phyloP scores from a whole-genome alignment of 352 stramenopile genomes.

The Albugo laibachii region DNA sequence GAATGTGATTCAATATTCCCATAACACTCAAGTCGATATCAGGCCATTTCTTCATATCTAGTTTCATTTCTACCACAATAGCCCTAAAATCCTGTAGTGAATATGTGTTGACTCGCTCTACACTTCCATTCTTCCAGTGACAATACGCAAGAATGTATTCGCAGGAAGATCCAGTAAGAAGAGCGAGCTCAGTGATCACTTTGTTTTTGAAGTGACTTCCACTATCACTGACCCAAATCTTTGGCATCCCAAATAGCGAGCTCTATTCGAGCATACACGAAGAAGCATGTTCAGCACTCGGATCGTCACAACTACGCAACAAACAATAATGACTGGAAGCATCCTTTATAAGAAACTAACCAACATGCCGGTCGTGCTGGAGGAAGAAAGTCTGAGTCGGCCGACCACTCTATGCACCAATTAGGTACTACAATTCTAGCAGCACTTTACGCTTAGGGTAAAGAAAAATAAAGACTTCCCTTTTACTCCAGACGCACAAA shows the following conservation, averaged over 20 bases:
- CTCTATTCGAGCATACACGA: too few species aligned
- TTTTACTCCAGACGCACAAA: too few species aligned
- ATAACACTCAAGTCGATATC: slow-evolving; percentile 2
- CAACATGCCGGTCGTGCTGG: too few species aligned
- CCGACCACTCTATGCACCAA: too few species aligned
- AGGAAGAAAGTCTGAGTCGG: too few species aligned
- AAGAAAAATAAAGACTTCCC: too few species aligned
- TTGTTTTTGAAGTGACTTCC: slow-evolving; percentile 17
- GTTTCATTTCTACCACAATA: not conserved
- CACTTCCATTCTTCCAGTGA: slow-evolving; percentile 14
- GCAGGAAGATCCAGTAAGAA: not conserved
- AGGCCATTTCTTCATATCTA: not conserved
- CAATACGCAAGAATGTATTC: slow-evolving; percentile 6
- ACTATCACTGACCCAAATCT: slow-evolving; percentile 10
- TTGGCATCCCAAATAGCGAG: slow-evolving; percentile 8
- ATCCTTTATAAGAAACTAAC: too few species aligned
- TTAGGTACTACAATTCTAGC: too few species aligned
- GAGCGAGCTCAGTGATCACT: slow-evolving; percentile 7
- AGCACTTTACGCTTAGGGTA: too few species aligned
- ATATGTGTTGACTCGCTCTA: slow-evolving; percentile 13
- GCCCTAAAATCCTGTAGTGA: slow-evolving; percentile 11
- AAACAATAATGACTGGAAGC: too few species aligned
- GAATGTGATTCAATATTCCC: slow-evolving; percentile 15
- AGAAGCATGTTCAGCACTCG: too few species aligned
- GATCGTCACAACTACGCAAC: too few species aligned